Base-by-base conservation (phyloP, 257 asterid genomes). In the Voacanga thouarsii region DNA sequence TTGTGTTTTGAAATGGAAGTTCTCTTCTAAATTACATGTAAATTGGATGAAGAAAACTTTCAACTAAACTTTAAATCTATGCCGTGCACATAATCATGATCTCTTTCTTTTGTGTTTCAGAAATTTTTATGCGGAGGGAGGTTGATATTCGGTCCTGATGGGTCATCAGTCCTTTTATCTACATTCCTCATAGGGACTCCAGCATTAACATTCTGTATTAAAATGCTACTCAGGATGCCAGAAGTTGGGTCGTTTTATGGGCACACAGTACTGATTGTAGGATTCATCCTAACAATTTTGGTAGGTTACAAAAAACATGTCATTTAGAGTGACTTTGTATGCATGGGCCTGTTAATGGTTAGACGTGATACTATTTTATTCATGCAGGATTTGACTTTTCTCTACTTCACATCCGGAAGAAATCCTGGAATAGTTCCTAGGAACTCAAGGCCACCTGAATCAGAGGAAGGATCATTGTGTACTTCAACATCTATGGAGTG, bases 361-460 rank as follows among this genome's bases (percentile, higher is more conserved):
- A 45, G 71, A 55, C 80, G 81, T 74, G 76, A 74, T 55, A 24
- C 18, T 50, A 57, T 44, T 19, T 72, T 60, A 30, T 0, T 75
- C 57, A 64, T 85, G 79, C 90, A 94, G 98, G 96, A 88, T 78
- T 87, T 94, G 84, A 78, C 69, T 44, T 91, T 92, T 83, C 97
- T 94, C 39, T 88, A 75, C 90, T 78, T 94, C 92, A 91, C 98
- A 45, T 89, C 97, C 71, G 81, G 92, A 57, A 86, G 90, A 24
- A 83, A 92, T 82, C 97, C 98, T 6, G 97, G 98, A 72, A 88
- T 92, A 83, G 87, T 94, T 47, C 97, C 97, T 33, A 85, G 95
- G 82, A 91, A 90, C 84, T 61, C 87, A 12, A 73, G 87, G 63
- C 95, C 90, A 7, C 87, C 89, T 33, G 97, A 92, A 37, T 57